phyloP scores from a whole-genome alignment of 2,329 filamentous ascomycete species.

The Didymella arachidicola region DNA sequence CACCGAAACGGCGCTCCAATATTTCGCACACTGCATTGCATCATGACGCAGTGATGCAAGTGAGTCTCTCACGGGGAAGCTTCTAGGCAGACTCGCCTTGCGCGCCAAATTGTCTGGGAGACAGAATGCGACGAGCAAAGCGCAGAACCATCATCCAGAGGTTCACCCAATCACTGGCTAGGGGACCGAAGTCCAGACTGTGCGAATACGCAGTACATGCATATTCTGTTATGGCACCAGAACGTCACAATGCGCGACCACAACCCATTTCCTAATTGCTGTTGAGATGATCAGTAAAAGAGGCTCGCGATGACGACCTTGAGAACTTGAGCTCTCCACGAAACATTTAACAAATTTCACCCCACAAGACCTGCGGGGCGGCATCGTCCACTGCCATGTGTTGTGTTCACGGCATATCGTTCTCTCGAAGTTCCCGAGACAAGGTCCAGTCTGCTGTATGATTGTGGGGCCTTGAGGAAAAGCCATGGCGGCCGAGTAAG shows the following conservation, averaged over 20 bases:
- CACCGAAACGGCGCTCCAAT: conserved; percentile 30
- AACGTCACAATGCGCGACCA: conserved; percentile 2
- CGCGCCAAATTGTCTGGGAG: neutral
- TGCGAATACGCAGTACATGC: neutral
- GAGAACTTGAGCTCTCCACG: neutral
- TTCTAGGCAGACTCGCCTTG: neutral
- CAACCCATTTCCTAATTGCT: neutral
- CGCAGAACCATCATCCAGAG: neutral
- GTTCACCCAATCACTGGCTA: neutral
- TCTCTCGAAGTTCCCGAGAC: conserved; percentile 3
- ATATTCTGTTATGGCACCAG: neutral
- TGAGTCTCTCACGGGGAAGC: neutral
- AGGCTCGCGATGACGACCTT: neutral
- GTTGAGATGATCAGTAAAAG: neutral
- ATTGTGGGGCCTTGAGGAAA: conserved; percentile 9
- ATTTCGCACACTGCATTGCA: conserved; percentile 21
- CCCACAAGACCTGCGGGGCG: conserved; percentile 5
- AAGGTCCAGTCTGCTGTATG: neutral
- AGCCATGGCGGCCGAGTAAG: conserved; percentile 1
- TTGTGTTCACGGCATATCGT: neutral
- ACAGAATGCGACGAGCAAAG: neutral
- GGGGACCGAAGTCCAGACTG: neutral
- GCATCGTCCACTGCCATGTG: conserved; percentile 1
- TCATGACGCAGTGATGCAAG: conserved; percentile 16
- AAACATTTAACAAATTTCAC: conserved; percentile 1